Percentiles rank a stretch among this genome's conserved stretches.
Evolutionary conservation across 2,329 filamentous ascomycete species (phyloP).

Genomic region (Monosporascus sp.): DNA sequence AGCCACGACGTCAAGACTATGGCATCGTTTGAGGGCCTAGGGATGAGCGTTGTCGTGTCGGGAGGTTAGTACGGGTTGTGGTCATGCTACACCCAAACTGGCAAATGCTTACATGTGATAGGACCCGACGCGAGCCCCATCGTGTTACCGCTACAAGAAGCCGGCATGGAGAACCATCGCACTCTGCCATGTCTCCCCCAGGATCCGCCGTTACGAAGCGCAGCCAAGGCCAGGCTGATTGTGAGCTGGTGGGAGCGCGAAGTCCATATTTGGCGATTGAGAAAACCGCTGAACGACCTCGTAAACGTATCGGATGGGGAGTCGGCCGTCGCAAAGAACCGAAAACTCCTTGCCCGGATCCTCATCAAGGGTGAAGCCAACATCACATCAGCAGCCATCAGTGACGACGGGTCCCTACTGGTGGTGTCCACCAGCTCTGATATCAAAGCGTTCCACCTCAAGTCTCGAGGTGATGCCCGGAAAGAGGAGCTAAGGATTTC

Average conservation of each 20-base stretch:
- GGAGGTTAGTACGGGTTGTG: conserved; percentile 59
- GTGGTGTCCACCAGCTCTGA: conserved; percentile 70
- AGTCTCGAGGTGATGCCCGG: conserved; percentile 43
- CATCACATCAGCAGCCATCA: conserved; percentile 72
- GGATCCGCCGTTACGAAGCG: conserved; percentile 66
- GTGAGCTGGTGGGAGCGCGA: conserved; percentile 92
- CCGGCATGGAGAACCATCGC: conserved; percentile 74
- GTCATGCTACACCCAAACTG: not conserved
- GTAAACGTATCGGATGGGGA: conserved; percentile 36
- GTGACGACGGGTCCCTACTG: conserved; percentile 65
- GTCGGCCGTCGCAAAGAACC: conserved; percentile 44
- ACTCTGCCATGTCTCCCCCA: conserved; percentile 82
- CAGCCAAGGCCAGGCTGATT: conserved; percentile 67
- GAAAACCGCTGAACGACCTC: conserved; percentile 41
- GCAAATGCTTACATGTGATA: conserved; percentile 35
- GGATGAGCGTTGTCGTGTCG: conserved; percentile 82
- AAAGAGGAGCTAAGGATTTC: conserved; percentile 63
- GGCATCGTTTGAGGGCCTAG: conserved; percentile 79
- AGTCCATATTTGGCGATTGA: conserved; percentile 72
- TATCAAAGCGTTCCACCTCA: conserved; percentile 72
- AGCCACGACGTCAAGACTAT: conserved; percentile 93
- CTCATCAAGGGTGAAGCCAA: conserved; percentile 71
- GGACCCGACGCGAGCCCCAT: conserved; percentile 82
- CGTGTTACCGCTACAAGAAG: conserved; percentile 73
- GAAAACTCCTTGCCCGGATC: conserved; percentile 66